Base-by-base conservation (phyloP, 2,329 filamentous ascomycete species). In the Lecanicillium sp. region DNA sequence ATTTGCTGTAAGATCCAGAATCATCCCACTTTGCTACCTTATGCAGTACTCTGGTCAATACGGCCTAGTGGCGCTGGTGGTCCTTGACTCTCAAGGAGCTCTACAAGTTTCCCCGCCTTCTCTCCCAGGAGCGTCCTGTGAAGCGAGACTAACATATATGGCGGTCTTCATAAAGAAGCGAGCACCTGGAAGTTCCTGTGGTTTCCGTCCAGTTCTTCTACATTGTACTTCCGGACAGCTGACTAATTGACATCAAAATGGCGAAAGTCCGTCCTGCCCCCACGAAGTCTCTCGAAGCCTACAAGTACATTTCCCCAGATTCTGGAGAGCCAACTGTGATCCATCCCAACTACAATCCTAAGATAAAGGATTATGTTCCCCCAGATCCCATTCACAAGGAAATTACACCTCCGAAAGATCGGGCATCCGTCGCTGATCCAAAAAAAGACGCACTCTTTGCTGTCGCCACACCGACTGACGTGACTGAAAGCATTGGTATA, bases 281-380 rank as follows among this genome's bases (percentile, higher is more conserved):
- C 6, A 31, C n/a, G 5, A 7, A 36, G 53, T 31, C 29, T 31
- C n/a, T 31, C 6, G 65, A 69, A 52, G 47, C 68, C 4, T 57
- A 58, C 30, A 67, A 71, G 27, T 62, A 71, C 45, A 61, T 72
- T 28, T 71, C 66, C 5, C 60, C 64, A 5, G 68, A 71, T 45
- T 72, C 69, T 2, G 67, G 66, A 2, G 65, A 63, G 25, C 66
- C 68, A 0, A 58, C 63, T 17, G 63, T 59, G 2, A 47, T 71
- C 1, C 68, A 72, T 46, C 66, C 68, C 2, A 49, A 58, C 37
- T 71, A 68, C 55, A 69, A 71, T 39, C 50, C 59, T 22, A 71
- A 65, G 44, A 68, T 71, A 41, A 60, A 52, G 19, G 43, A 53
- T 19, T 57, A 65, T 44, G 48, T 56, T 1, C 65, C 67, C 1